Evolutionary conservation across 129 eudicot genomes (phyloP).

Genomic region (sunflower (Helianthus annuus)): DNA sequence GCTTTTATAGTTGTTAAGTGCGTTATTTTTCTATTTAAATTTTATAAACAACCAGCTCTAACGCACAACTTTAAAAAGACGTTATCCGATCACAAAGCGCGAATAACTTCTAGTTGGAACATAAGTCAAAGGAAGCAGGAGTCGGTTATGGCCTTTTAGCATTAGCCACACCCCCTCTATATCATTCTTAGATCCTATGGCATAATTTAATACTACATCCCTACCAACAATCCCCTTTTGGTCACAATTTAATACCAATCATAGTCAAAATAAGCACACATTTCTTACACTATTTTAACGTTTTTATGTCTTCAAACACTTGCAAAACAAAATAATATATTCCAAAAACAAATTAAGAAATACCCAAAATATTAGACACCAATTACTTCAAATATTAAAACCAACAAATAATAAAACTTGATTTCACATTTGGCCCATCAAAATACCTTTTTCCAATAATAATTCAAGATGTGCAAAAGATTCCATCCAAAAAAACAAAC

Average conservation of each 20-base stretch:
- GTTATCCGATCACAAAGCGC: too few species aligned
- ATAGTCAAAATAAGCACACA: constrained; percentile 20
- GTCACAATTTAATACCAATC: background rate
- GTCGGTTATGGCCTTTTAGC: constrained; percentile 20
- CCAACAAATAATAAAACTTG: background rate
- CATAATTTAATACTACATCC: constrained; percentile 3
- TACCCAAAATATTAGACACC: background rate
- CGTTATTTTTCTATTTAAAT: too few species aligned
- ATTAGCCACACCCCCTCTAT: constrained; percentile 23
- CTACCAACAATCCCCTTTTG: constrained; percentile 9
- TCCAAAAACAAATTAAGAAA: background rate
- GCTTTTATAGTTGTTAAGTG: too few species aligned
- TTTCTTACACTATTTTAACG: background rate
- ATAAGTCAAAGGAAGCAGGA: background rate
- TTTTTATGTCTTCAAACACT: background rate
- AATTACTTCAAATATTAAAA: background rate
- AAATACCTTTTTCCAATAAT: background rate
- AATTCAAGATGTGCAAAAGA: constrained; percentile 38
- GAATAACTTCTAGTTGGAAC: too few species aligned
- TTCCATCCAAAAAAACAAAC: constrained; percentile 33
- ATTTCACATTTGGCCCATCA: constrained; percentile 5
- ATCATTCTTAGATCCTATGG: constrained; percentile 14
- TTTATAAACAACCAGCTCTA: too few species aligned
- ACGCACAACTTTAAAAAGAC: too few species aligned
- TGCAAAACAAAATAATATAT: too few species aligned